Conservation (phyloP, 1,139 yeast genomes). For the Geotrichum klebahnii region DNA sequence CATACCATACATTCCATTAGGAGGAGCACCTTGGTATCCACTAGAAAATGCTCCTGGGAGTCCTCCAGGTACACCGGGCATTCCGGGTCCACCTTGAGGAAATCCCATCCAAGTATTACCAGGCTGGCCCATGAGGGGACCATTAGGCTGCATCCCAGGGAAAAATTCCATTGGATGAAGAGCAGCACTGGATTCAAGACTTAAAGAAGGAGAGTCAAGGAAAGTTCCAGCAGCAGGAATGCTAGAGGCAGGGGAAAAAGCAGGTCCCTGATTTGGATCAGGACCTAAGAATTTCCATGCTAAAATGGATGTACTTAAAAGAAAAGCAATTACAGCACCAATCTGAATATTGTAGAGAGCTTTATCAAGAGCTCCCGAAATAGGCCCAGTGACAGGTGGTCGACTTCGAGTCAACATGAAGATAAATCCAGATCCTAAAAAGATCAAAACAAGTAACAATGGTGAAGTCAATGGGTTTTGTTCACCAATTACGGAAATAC, state of each 20-base stretch:
- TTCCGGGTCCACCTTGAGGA: neutral
- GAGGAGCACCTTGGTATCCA: neutral
- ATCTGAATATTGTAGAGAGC: constrained; percentile 14
- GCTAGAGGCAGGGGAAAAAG: neutral
- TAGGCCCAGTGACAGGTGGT: constrained; percentile 17
- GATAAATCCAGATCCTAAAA: constrained; percentile 7
- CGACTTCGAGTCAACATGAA: constrained; percentile 10
- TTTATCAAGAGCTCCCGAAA: constrained; percentile 14
- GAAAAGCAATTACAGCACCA: constrained; percentile 8
- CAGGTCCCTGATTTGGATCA: neutral
- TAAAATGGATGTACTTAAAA: constrained; percentile 1
- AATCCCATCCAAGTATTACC: neutral
- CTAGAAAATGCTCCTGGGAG: neutral
- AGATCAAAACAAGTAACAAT: constrained; percentile 1
- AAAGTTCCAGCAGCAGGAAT: constrained; percentile 16
- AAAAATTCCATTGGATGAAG: constrained; percentile 1
- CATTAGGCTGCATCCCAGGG: neutral
- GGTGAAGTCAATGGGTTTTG: neutral
- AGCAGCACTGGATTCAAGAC: neutral
- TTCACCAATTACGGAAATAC: neutral
- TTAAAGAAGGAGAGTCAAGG: neutral
- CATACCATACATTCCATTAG: neutral
- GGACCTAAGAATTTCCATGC: neutral
- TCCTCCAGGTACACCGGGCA: neutral
- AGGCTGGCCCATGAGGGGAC: neutral